Evolutionary conservation across 2,329 filamentous ascomycete species (phyloP).

Genomic region (Sclerotinia sclerotiorum): DNA sequence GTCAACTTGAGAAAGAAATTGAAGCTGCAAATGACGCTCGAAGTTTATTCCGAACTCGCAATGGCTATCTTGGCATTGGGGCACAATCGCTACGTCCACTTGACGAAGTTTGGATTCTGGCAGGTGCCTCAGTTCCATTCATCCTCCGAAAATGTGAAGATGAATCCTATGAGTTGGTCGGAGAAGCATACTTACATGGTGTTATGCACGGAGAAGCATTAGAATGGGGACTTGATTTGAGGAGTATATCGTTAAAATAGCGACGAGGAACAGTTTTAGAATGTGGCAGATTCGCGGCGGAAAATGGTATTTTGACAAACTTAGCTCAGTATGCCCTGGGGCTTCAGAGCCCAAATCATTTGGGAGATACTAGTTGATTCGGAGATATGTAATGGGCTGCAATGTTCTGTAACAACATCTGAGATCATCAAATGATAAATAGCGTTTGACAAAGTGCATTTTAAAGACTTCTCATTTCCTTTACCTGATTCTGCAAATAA

Average conservation of each 20-base stretch:
- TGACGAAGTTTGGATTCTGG: slow-evolving; percentile 25
- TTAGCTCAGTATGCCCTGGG: background rate
- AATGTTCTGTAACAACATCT: too few species aligned
- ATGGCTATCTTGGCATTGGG: slow-evolving; percentile 18
- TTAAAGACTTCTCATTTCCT: too few species aligned
- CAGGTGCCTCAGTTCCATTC: slow-evolving; percentile 22
- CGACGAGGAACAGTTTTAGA: too few species aligned
- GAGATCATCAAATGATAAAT: too few species aligned
- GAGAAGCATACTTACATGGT: slow-evolving; percentile 28
- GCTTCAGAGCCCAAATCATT: background rate
- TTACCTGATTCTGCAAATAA: too few species aligned
- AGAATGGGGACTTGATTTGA: background rate
- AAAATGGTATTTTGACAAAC: background rate
- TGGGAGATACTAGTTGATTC: background rate
- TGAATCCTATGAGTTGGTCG: slow-evolving; percentile 24
- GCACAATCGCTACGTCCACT: slow-evolving; percentile 16
- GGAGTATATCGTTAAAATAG: background rate
- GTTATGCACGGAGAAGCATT: slow-evolving; percentile 28
- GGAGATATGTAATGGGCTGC: background rate
- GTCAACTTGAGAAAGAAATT: background rate
- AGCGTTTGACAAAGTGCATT: too few species aligned
- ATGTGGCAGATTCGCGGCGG: background rate
- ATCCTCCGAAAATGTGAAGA: slow-evolving; percentile 20
- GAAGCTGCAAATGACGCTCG: slow-evolving; percentile 13
- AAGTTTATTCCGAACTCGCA: slow-evolving; percentile 12